Evolutionary conservation across 2,329 filamentous ascomycete genomes (phyloP), one percentile per base, ranked within the genome.

Genomic region (Bimuria novae-zelandiae): DNA sequence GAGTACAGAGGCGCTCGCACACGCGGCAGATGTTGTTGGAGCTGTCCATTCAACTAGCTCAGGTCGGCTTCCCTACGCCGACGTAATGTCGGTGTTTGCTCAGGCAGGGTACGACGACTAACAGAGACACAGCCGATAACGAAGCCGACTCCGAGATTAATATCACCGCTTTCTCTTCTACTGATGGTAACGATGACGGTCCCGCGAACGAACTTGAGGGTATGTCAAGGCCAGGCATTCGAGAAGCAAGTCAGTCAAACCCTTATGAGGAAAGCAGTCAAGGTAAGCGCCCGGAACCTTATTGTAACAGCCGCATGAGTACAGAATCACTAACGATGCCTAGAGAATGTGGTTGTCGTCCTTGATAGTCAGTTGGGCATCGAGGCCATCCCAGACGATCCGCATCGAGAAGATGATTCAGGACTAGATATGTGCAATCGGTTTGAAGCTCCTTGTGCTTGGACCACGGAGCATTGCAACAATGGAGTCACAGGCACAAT

Each of bases 271-370:
- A 36, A 30, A 51, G 37, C 25, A 51, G 41, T 51, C 29, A 56
- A 60, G 48, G 58, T 56, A 56, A 57, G 55, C 30, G 25, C 52
- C n/a, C 47, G 11, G 8, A 23, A 44, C 23, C 21, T 19, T 25
- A 42, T 39, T 21, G 35, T 40, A 17, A 49, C 49, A 55, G 51
- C 48, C 30, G 44, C 51, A 50, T 36, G 37, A 16, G 21, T 25
- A 55, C 39, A 51, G 33, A 11, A 55, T 52, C 56, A 54, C 57
- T 60, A 27, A 60, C 44, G 48, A 50, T 49, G 36, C 52, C 43
- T 55, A 60, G 57, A 49, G 37, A 52, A 54, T 54, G 27, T 27
- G 40, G 47, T 58, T 29, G 44, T 60, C n/a, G 49, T 58, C 29
- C 19, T 52, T 50, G 48, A 54, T 29, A 58, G 45, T 29, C 40